Conservation (phyloP, 495 filamentous ascomycete species). For the Daldinia bambusicola region DNA sequence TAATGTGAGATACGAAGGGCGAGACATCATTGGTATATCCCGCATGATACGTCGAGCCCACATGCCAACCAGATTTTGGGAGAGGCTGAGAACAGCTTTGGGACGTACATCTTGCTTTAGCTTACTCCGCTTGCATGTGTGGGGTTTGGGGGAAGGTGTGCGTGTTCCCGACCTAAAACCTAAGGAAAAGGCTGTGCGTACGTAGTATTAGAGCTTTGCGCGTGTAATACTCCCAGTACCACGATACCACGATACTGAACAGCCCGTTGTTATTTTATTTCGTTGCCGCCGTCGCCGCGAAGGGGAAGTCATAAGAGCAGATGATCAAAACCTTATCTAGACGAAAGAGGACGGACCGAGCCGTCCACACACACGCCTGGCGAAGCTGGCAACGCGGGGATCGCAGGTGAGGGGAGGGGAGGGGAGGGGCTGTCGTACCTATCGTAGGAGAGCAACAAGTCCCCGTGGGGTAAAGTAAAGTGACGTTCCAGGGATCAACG, state of each 20-base stretch:
- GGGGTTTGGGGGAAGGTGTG: slow-evolving; percentile 19
- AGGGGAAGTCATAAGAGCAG: slow-evolving; percentile 8
- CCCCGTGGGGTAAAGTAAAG: slow-evolving; percentile 14
- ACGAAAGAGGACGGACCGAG: slow-evolving; percentile 35
- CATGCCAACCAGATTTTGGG: slow-evolving; percentile 2
- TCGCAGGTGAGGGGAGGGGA: slow-evolving; percentile 1
- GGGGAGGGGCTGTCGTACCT: neutral
- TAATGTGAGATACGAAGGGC: slow-evolving; percentile 10
- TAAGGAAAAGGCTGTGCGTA: neutral
- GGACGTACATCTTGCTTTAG: slow-evolving; percentile 35
- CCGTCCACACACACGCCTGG: slow-evolving; percentile 11
- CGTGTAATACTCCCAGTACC: neutral
- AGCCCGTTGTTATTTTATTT: neutral
- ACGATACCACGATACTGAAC: slow-evolving; percentile 2
- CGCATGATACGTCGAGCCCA: slow-evolving; percentile 30
- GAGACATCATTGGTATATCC: slow-evolving; percentile 36
- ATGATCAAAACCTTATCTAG: slow-evolving; percentile 35
- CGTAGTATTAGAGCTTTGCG: slow-evolving; percentile 15
- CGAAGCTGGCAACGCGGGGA: slow-evolving; percentile 11
- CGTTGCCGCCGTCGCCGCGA: slow-evolving; percentile 38
- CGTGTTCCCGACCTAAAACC: neutral
- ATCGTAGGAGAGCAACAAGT: neutral
- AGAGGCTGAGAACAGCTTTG: slow-evolving; percentile 39
- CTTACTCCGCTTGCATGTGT: slow-evolving; percentile 28
- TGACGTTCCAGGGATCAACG: slow-evolving; percentile 29